These are phyloP conservation scores for Thelonectria blattea DNA, from an alignment of 2,329 filamentous ascomycete genomes.

Conservation along the genomic window DNA sequence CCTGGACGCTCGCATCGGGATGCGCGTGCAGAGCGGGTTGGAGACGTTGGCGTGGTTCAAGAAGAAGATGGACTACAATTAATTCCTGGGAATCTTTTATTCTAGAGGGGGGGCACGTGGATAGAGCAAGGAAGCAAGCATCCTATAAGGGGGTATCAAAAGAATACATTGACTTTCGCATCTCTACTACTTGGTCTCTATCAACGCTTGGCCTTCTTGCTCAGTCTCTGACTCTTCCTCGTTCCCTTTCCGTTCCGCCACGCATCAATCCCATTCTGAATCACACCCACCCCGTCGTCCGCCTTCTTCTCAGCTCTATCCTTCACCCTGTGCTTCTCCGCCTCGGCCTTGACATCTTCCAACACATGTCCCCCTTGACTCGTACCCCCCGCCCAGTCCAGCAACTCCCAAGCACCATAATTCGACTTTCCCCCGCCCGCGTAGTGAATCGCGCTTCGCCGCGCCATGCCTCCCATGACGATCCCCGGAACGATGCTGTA, in stretches of 20 bases:
- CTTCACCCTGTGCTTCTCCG: constrained; percentile 61
- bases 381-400: constrained; percentile 68
- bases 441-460: constrained; percentile 58
- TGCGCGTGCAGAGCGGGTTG: constrained; percentile 73
- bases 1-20: constrained; percentile 75
- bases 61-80: constrained; percentile 48
- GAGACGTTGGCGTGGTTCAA: constrained; percentile 67
- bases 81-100: background rate
- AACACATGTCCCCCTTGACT: constrained; percentile 57
- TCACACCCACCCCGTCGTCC: constrained; percentile 40
- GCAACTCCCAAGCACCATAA: constrained; percentile 65
- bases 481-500: constrained; percentile 66
- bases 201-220: constrained; percentile 14
- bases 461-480: constrained; percentile 57
- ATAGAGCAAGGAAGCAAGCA: too few relatives aligned
- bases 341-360: constrained; percentile 61
- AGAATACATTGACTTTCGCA: background rate
- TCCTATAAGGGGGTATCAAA: constrained; percentile 1
- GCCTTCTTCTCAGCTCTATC: constrained; percentile 46
- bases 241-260: constrained; percentile 38
- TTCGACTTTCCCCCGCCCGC: constrained; percentile 62
- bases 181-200: background rate
- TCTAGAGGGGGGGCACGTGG: background rate
- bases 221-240: constrained; percentile 37
- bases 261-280: constrained; percentile 44